phyloP scores from a whole-genome alignment of 2,329 filamentous ascomycete species.

The Nemania sp. region DNA sequence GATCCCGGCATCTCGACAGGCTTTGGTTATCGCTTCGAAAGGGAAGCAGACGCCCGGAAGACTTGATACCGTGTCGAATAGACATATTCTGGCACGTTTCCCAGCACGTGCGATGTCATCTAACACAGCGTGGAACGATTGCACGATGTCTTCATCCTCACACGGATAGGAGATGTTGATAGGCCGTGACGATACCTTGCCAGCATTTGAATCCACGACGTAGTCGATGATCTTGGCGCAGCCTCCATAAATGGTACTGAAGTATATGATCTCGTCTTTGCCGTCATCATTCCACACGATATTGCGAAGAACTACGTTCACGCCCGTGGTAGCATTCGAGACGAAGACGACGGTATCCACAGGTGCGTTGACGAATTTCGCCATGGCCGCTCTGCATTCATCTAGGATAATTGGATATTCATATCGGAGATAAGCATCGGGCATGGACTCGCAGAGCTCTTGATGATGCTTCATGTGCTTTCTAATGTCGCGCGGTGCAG shows the following conservation, averaged over 20 bases:
- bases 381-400: constrained; percentile 64
- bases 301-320: constrained; percentile 81
- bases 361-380: constrained; percentile 67
- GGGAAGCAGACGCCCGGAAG: constrained; percentile 80
- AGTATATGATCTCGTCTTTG: constrained; percentile 77
- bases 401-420: constrained; percentile 66
- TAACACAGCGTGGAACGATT: constrained; percentile 63
- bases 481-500: constrained; percentile 66
- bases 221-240: constrained; percentile 75
- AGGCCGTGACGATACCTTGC: constrained; percentile 49
- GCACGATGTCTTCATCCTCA: constrained; percentile 67
- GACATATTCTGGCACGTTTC: constrained; percentile 65
- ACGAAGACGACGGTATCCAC: constrained; percentile 73
- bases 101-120: constrained; percentile 55
- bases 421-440: constrained; percentile 78
- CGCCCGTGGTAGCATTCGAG: constrained; percentile 75
- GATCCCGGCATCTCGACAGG: constrained; percentile 69
- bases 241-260: constrained; percentile 76
- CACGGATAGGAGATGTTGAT: constrained; percentile 71
- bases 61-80: constrained; percentile 82
- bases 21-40: constrained; percentile 66
- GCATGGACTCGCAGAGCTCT: constrained; percentile 65
- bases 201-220: constrained; percentile 66
- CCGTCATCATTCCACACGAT: constrained; percentile 69
- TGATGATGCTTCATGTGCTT: constrained; percentile 66